Evolutionary conservation across 257 asterid species (phyloP).

Genomic region (Pogostemon cablin): DNA sequence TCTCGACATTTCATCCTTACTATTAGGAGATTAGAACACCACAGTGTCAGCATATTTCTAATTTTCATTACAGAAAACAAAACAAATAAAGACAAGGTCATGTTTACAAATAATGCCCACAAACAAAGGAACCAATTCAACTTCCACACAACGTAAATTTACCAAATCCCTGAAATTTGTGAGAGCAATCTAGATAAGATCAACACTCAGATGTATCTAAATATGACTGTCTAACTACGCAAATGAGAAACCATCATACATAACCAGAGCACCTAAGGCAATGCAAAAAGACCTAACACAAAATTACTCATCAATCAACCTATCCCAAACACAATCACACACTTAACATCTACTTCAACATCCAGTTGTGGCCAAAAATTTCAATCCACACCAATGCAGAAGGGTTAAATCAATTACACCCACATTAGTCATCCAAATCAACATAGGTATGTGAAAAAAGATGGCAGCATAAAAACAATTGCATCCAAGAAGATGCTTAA

Average conservation of each 20-base stretch:
- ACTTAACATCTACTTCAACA: conserved; percentile 3
- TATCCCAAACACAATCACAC: conserved; percentile 9
- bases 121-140: conserved; percentile 4
- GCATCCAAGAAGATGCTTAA: neutral
- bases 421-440: conserved; percentile 20
- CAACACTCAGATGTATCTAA: conserved; percentile 3
- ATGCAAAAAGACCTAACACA: conserved; percentile 5
- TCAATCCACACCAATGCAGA: neutral
- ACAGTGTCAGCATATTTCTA: neutral
- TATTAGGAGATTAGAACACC: neutral
- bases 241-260: neutral
- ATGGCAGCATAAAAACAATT: conserved; percentile 3
- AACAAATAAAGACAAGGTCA: neutral
- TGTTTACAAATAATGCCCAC: neutral
- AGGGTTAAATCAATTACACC: neutral
- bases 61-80: neutral
- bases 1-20: neutral
- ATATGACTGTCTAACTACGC: neutral
- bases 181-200: conserved; percentile 4
- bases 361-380: conserved; percentile 18
- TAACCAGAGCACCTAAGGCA: conserved; percentile 17
- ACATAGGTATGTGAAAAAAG: conserved; percentile 1
- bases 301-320: conserved; percentile 3
- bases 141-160: neutral
- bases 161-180: conserved; percentile 5